Evolutionary conservation across 176 grass and related monocot genomes (phyloP).

Genomic region (Aegilops longissima): DNA sequence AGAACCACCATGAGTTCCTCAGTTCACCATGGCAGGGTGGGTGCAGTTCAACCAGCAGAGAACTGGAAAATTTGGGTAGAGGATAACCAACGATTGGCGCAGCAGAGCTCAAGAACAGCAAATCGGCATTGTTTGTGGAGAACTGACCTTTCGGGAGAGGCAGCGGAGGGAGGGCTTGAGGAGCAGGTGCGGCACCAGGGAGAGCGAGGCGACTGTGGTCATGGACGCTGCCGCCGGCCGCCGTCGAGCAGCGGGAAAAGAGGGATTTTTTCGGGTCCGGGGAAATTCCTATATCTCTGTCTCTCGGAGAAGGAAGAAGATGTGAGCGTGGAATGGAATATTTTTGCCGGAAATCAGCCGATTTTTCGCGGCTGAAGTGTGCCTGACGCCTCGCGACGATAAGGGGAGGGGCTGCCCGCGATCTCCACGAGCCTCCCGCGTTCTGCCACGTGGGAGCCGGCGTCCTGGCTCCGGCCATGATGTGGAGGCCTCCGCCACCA

Average conservation of each 20-base stretch:
- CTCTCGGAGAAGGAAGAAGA: background rate
- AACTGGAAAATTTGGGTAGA: background rate
- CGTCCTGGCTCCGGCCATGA: background rate
- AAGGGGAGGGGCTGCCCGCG: conserved; percentile 64
- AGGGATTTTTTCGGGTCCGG: background rate
- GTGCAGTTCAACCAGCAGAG: background rate
- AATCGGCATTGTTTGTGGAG: background rate
- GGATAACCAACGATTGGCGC: no score
- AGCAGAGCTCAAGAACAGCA: no score
- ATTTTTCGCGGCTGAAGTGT: conserved; percentile 26
- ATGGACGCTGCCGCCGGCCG: conserved; percentile 35
- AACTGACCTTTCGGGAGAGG: conserved; percentile 66
- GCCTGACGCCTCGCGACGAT: conserved; percentile 41
- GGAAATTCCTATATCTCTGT: conserved; percentile 18
- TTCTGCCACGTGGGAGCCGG: conserved; percentile 49
- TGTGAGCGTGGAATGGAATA: background rate
- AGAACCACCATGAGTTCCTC: background rate
- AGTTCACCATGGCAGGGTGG: background rate
- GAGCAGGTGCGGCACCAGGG: conserved; percentile 60
- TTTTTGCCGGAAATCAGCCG: background rate
- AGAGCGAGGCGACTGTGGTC: conserved; percentile 67
- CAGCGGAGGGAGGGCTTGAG: conserved; percentile 67
- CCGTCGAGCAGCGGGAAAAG: conserved; percentile 21
- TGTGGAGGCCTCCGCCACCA: conserved; percentile 48
- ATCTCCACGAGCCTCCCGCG: conserved; percentile 70